Evolutionary conservation across 2,329 filamentous ascomycete genomes (phyloP), one percentile per base, ranked within the genome.

Genomic region (Exophiala aquamarina): DNA sequence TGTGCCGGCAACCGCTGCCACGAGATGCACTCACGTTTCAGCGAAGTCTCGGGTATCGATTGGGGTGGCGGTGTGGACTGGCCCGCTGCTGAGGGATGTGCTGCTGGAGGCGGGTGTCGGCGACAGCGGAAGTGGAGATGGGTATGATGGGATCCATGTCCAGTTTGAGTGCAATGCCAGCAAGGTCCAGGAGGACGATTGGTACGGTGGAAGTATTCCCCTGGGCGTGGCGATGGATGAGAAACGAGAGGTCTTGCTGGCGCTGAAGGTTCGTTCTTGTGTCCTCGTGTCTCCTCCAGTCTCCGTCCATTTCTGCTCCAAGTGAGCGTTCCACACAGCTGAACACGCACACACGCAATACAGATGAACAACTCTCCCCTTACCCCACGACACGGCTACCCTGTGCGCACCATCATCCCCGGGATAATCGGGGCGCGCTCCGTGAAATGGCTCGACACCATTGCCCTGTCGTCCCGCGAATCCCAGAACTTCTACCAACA

Each of bases 1-100:
- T 83, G 79, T 51, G 79, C 79, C 2, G 79, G 79, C 13, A 82
- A 82, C 54, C 66, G 79, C 4, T 73, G 79, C 5, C 78, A 82
- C 57, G 78, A 77, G 1, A 82, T 82, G 78, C 75, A 78, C 15
- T 81, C 75, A 1, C 66, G 73, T 49, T 61, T 81, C n/a, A 79
- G 78, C 56, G 79, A 82, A 60, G 78, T 82, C 3, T 65, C 71
- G 29, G 79, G 79, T 1, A 73, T 83, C 32, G 77, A 82, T 56
- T 83, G 79, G 79, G 70, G 70, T 26, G 78, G 81, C 54, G 78
- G 73, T 31, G 79, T 82, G 78, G 78, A 70, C 64, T 4, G 77
- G 77, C 0, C 78, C 78, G 2, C 63, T 73, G 3, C 65, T 83
- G 8, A 58, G 65, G 17, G 77, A 82, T 56, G 69, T 83, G 2